Conservation (phyloP, 2,329 filamentous ascomycete species). For the Aspergillus calidoustus region DNA sequence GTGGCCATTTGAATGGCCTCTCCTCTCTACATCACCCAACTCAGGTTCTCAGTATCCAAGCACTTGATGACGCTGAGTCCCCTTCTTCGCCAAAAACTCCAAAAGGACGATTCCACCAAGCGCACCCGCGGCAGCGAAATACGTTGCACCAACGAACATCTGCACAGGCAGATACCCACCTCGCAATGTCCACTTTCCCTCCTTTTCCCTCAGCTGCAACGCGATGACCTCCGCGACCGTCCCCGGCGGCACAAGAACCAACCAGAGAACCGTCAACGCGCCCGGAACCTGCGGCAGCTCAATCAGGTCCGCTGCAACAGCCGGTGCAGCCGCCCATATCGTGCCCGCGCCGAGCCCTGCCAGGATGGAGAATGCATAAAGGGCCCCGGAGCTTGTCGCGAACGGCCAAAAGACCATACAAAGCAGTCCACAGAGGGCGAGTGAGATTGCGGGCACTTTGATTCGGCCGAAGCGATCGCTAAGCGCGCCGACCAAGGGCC, state of each 20-base stretch:
- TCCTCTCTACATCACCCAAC: too few species aligned
- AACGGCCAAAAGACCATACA: constrained; percentile 53
- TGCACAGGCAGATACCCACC: constrained; percentile 9
- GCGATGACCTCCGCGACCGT: constrained; percentile 55
- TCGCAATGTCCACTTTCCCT: neutral
- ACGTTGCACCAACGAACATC: constrained; percentile 14
- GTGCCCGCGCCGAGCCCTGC: neutral
- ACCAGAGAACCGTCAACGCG: constrained; percentile 59
- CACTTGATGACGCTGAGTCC: too few species aligned
- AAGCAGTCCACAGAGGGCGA: constrained; percentile 1
- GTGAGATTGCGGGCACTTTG: constrained; percentile 55
- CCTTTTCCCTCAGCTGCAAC: constrained; percentile 53
- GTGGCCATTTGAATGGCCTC: too few species aligned
- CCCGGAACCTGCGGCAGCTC: constrained; percentile 57
- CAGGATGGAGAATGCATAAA: neutral
- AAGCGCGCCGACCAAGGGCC: constrained; percentile 63
- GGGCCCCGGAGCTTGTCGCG: constrained; percentile 5
- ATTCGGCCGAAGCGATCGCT: constrained; percentile 62
- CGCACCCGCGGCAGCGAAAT: constrained; percentile 7
- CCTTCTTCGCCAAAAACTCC: too few species aligned
- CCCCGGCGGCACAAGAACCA: constrained; percentile 55
- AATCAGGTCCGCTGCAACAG: constrained; percentile 56
- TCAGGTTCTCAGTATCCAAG: too few species aligned
- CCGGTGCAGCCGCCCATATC: neutral
- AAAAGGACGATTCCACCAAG: neutral